Conservation (phyloP, 1,284 basidiomycete species). For the Cutaneotrichosporon curvatum region DNA sequence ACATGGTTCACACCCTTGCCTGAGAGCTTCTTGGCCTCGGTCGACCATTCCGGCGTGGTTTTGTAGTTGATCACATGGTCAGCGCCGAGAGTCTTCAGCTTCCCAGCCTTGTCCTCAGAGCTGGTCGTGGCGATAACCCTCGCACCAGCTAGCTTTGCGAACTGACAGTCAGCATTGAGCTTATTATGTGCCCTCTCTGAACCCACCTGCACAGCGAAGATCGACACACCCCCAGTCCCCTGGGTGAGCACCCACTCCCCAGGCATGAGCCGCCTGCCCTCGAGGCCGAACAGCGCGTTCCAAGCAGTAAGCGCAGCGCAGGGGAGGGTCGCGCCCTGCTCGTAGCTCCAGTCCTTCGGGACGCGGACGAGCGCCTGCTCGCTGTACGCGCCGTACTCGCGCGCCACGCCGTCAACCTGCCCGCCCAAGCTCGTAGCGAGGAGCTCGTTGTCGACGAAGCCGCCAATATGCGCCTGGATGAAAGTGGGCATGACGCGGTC, state of each 20-base stretch:
- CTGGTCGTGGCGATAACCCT: conserved; percentile 43
- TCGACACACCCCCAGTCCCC: conserved; percentile 47
- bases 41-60: conserved; percentile 37
- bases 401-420: conserved; percentile 53
- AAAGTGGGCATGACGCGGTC: conserved; percentile 51
- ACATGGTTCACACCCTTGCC: conserved; percentile 54
- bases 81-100: conserved; percentile 33
- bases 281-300: conserved; percentile 44
- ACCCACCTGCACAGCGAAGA: conserved; percentile 43
- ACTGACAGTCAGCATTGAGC: conserved; percentile 39
- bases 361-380: conserved; percentile 23
- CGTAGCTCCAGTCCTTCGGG: conserved; percentile 37
- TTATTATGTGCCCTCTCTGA: conserved; percentile 1
- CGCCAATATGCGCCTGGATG: conserved; percentile 44
- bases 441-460: neutral
- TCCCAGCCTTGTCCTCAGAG: conserved; percentile 37
- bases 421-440: conserved; percentile 50
- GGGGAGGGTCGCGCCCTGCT: conserved; percentile 42
- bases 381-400: conserved; percentile 52
- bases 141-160: conserved; percentile 41
- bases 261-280: conserved; percentile 24
- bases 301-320: conserved; percentile 46
- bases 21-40: conserved; percentile 27
- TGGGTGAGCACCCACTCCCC: conserved; percentile 44
- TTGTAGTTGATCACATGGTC: conserved; percentile 30